A percentile compares a stretch with the other conserved stretches of the same genome.
These are phyloP conservation scores for Verticillium dahliae DNA, from an alignment of 2,329 filamentous ascomycete genomes.

Conservation along the genomic window DNA sequence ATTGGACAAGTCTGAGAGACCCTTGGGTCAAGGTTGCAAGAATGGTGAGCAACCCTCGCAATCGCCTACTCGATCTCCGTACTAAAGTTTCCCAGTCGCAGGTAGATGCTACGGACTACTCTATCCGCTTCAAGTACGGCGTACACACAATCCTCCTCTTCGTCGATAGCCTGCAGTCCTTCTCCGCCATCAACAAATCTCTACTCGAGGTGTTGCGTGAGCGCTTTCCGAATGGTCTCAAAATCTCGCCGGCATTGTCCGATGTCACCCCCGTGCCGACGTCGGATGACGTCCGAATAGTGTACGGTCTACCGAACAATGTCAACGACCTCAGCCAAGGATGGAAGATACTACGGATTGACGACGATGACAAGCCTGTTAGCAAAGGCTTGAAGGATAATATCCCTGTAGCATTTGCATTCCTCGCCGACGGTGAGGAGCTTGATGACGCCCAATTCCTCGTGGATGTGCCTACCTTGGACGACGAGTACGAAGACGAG, in stretches of 20 bases:
- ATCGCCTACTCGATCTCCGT: background rate
- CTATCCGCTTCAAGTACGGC: constrained; percentile 67
- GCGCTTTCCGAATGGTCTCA: constrained; percentile 48
- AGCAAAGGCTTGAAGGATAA: constrained; percentile 39
- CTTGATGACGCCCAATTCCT: constrained; percentile 32
- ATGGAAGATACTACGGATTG: constrained; percentile 39
- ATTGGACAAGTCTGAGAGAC: background rate
- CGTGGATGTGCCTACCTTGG: constrained; percentile 36
- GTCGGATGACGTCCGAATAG: constrained; percentile 31
- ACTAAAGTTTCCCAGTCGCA: background rate
- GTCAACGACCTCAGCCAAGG: constrained; percentile 38
- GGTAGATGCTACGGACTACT: constrained; percentile 46
- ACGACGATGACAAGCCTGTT: constrained; percentile 29
- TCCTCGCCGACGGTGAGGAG: constrained; percentile 31
- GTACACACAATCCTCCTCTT: constrained; percentile 66
- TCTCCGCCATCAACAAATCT: constrained; percentile 49
- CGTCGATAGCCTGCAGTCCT: constrained; percentile 49
- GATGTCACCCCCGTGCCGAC: constrained; percentile 31
- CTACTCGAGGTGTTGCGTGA: constrained; percentile 53
- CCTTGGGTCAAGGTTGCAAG: background rate
- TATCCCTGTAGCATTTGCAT: constrained; percentile 41
- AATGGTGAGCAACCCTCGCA: background rate
- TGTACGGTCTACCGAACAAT: constrained; percentile 38
- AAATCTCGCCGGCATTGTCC: constrained; percentile 21
- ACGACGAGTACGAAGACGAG: constrained; percentile 34